phyloP scores from a whole-genome alignment of 2,329 filamentous ascomycete genomes.

The Tolypocladium endophyticum region DNA sequence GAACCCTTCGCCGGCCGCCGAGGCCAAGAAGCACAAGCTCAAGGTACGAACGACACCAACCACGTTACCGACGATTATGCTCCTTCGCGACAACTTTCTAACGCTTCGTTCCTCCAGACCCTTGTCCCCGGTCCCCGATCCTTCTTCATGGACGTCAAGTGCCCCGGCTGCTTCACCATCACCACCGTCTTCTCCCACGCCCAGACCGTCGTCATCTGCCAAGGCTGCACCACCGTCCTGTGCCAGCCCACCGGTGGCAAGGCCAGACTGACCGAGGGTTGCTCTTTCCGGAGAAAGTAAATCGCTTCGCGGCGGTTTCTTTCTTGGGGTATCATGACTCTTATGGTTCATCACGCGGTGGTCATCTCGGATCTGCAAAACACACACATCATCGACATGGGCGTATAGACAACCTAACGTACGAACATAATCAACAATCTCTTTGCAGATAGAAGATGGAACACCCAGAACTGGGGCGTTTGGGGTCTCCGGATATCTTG shows the following conservation, averaged over 20 bases:
- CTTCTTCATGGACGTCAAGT: slow-evolving; percentile 99
- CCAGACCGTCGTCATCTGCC: slow-evolving; percentile 99
- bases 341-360: slow-evolving; percentile 38
- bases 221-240: slow-evolving; percentile 97
- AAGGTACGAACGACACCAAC: slow-evolving; percentile 57
- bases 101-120: slow-evolving; percentile 41
- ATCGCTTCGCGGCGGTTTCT: slow-evolving; percentile 39
- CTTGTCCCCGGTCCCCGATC: slow-evolving; percentile 94
- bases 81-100: slow-evolving; percentile 6
- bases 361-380: slow-evolving; percentile 51
- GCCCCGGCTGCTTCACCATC: slow-evolving; percentile 99
- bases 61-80: slow-evolving; percentile 5
- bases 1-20: slow-evolving; percentile 94
- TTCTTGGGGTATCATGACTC: slow-evolving; percentile 39
- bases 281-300: slow-evolving; percentile 99
- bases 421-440: slow-evolving; percentile 34
- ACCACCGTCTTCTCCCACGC: slow-evolving; percentile 99
- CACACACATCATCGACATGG: slow-evolving; percentile 33
- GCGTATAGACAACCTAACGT: slow-evolving; percentile 36
- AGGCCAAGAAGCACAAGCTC: slow-evolving; percentile 99
- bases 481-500: slow-evolving; percentile 73
- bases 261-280: slow-evolving; percentile 97
- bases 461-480: slow-evolving; percentile 58
- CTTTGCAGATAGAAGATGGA: slow-evolving; percentile 65
- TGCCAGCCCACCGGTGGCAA: slow-evolving; percentile 99